phyloP scores from a whole-genome alignment of 2,329 filamentous ascomycete species.

The Zalaria obscura region DNA sequence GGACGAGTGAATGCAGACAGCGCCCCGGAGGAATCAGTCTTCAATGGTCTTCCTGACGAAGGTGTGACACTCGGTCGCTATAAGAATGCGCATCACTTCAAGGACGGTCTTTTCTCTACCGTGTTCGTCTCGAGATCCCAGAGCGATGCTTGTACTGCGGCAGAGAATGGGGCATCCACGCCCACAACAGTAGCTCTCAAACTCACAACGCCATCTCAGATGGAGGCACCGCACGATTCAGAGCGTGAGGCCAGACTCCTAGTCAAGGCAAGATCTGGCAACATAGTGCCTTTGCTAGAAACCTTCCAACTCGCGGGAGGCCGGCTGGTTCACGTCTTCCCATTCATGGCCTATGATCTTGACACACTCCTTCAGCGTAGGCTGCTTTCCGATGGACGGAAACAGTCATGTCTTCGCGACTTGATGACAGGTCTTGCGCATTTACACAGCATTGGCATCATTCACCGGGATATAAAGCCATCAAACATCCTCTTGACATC shows the following conservation, averaged over 20 bases:
- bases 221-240: slow-evolving; percentile 71
- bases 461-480: slow-evolving; percentile 90
- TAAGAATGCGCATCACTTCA: slow-evolving; percentile 39
- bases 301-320: slow-evolving; percentile 57
- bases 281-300: slow-evolving; percentile 55
- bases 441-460: slow-evolving; percentile 61
- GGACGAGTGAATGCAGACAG: background rate
- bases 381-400: slow-evolving; percentile 25
- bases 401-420: slow-evolving; percentile 43
- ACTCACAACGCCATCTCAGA: slow-evolving; percentile 60
- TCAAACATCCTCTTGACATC: slow-evolving; percentile 49
- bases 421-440: slow-evolving; percentile 56
- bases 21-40: slow-evolving; percentile 42
- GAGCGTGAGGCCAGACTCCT: slow-evolving; percentile 68
- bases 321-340: slow-evolving; percentile 68
- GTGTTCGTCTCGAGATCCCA: slow-evolving; percentile 27
- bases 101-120: slow-evolving; percentile 63
- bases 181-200: slow-evolving; percentile 56
- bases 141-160: background rate
- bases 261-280: slow-evolving; percentile 38
- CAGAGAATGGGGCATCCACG: slow-evolving; percentile 5
- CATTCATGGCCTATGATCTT: slow-evolving; percentile 65
- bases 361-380: slow-evolving; percentile 45
- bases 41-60: slow-evolving; percentile 17
- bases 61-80: slow-evolving; percentile 40